Evolutionary conservation across 163 green algal species (phyloP).

Genomic region (Scenedesmus sp.): DNA sequence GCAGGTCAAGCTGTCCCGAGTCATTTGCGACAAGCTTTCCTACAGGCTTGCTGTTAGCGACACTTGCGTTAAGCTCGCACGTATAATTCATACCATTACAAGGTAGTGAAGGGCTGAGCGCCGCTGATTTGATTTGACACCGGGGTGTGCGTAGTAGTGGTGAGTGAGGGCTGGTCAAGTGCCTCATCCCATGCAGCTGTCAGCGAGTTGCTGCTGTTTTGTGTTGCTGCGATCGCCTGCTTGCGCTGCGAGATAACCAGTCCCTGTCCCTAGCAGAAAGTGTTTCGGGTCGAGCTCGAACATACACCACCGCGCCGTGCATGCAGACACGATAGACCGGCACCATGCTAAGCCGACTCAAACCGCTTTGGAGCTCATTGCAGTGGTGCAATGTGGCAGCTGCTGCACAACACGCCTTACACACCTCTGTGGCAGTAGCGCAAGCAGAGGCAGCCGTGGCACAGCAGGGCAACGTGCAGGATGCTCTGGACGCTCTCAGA

Average conservation of each 20-base stretch:
- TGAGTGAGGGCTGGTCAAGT: background rate
- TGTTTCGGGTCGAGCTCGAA: background rate
- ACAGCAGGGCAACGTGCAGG: background rate
- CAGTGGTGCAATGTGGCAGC: conserved; percentile 4
- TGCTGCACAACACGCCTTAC: background rate
- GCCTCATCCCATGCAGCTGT: background rate
- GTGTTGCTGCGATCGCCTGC: background rate
- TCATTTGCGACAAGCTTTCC: background rate
- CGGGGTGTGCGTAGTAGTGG: conserved; percentile 1
- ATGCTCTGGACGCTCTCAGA: conserved; percentile 1
- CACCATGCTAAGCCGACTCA: background rate
- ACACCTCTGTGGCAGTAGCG: conserved; percentile 13
- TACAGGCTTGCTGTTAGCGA: background rate
- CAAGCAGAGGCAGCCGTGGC: conserved; percentile 23
- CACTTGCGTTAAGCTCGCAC: background rate
- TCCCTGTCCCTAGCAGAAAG: background rate
- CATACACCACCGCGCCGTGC: background rate
- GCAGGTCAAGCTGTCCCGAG: background rate
- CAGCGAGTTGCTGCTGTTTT: too few relatives aligned
- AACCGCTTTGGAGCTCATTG: background rate
- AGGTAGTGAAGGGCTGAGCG: background rate
- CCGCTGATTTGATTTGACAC: background rate
- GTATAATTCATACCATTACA: background rate
- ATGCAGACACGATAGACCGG: background rate
- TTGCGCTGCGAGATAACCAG: background rate